Evolutionary conservation across 352 stramenopile genomes (phyloP).

Genomic region (Phytophthora pistaciae): DNA sequence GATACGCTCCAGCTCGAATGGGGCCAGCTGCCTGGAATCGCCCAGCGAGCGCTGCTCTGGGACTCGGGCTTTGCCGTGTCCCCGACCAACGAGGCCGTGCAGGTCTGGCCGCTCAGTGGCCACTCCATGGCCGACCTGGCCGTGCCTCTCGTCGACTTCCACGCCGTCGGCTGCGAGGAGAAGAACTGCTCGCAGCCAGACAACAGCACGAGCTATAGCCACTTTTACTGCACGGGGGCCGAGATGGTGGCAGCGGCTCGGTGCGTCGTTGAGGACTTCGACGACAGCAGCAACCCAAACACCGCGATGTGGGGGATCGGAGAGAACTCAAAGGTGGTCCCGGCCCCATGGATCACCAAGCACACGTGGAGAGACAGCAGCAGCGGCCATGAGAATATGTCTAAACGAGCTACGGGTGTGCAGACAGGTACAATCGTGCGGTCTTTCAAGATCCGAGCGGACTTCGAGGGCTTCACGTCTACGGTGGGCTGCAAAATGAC

Average conservation of each 20-base stretch:
- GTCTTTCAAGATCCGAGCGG: slow-evolving; percentile 14
- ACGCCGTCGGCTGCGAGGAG: background rate
- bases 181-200: background rate
- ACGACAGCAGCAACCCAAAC: background rate
- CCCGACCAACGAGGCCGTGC: background rate
- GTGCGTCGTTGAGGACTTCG: background rate
- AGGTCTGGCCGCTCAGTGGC: background rate
- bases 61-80: background rate
- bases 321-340: background rate
- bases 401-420: background rate
- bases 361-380: background rate
- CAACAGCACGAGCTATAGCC: background rate
- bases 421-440: slow-evolving; percentile 14
- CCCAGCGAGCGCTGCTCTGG: background rate
- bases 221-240: background rate
- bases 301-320: background rate
- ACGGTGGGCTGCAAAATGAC: slow-evolving; percentile 16
- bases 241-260: background rate
- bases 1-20: background rate
- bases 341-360: background rate
- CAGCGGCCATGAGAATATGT: no score
- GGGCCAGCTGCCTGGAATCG: background rate
- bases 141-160: background rate
- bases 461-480: slow-evolving; percentile 19
- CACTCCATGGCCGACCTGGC: background rate